A percentile compares a stretch with the other conserved stretches of the same genome.
Evolutionary conservation across 768 basidiomycete species (phyloP).

Genomic region (Coprinopsis marcescibilis): DNA sequence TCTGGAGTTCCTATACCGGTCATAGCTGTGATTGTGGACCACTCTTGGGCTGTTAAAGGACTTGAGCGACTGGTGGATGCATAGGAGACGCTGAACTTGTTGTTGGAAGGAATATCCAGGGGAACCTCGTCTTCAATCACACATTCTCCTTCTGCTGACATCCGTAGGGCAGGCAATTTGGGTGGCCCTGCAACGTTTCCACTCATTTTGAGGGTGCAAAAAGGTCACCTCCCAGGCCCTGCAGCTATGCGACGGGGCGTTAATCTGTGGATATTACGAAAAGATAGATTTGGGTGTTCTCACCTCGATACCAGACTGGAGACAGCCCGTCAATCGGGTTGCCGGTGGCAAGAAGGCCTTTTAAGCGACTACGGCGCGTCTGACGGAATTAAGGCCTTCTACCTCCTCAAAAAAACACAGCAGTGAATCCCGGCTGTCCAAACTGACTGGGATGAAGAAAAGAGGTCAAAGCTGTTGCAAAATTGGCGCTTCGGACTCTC

Average conservation of each 20-base stretch:
- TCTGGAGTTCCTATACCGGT: slow-evolving; percentile 15
- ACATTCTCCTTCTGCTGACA: slow-evolving; percentile 40
- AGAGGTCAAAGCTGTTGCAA: not conserved
- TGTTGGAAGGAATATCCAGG: slow-evolving; percentile 39
- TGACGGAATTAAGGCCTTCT: not conserved
- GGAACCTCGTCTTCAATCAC: slow-evolving; percentile 37
- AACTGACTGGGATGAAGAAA: not conserved
- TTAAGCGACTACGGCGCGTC: not conserved
- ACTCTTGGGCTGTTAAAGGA: not conserved
- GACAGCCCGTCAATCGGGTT: not conserved
- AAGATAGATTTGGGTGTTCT: not conserved
- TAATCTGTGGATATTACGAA: not conserved
- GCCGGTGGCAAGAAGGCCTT: not conserved
- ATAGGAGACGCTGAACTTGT: slow-evolving; percentile 59
- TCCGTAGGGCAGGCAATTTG: slow-evolving; percentile 45
- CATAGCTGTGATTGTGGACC: not conserved
- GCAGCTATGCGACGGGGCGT: not conserved
- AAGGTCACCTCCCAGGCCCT: not conserved
- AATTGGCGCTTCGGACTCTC: not conserved
- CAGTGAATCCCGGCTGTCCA: not conserved
- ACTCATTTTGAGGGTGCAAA: not conserved
- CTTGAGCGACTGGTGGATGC: slow-evolving; percentile 28
- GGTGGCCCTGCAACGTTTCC: slow-evolving; percentile 13
- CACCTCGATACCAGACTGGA: not conserved
- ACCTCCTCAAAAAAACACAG: not conserved